phyloP scores from a whole-genome alignment of 352 stramenopile species.

The Pythium dissotocum region DNA sequence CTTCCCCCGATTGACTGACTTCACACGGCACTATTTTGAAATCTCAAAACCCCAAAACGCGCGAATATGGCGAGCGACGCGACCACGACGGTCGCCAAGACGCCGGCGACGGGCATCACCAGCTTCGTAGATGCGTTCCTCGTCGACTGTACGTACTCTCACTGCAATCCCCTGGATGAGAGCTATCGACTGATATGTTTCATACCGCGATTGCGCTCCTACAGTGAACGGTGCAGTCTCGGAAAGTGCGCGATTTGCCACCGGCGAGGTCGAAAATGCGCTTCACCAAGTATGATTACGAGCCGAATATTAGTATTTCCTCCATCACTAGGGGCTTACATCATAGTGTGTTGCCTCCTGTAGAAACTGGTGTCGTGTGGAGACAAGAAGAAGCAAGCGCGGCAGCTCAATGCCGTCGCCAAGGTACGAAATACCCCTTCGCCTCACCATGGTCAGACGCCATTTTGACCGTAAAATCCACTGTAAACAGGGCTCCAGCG shows the following conservation, averaged over 20 bases:
- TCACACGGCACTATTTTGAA: slow-evolving; percentile 27
- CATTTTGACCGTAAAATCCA: too few species aligned
- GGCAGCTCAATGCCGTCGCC: slow-evolving; percentile 56
- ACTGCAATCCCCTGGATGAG: background rate
- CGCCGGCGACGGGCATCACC: slow-evolving; percentile 13
- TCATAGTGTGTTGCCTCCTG: background rate
- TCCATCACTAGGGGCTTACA: background rate
- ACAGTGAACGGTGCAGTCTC: slow-evolving; percentile 46
- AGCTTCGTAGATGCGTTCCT: slow-evolving; percentile 58
- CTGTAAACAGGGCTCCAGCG: slow-evolving; percentile 39
- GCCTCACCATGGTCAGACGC: background rate
- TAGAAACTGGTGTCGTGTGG: slow-evolving; percentile 38
- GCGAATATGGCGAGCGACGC: slow-evolving; percentile 4
- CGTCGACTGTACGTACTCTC: slow-evolving; percentile 46
- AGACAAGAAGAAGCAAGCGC: slow-evolving; percentile 66
- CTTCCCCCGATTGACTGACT: background rate
- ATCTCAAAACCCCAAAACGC: slow-evolving; percentile 17
- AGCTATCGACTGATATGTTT: slow-evolving; percentile 9
- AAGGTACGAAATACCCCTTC: slow-evolving; percentile 36
- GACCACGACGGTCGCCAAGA: background rate
- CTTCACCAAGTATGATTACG: slow-evolving; percentile 52
- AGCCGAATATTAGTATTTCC: background rate
- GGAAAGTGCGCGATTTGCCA: slow-evolving; percentile 55
- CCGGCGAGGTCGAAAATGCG: slow-evolving; percentile 65
- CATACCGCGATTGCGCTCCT: background rate